phyloP scores from a whole-genome alignment of 306 rosid species.

The Vigna reflexopilosa region DNA sequence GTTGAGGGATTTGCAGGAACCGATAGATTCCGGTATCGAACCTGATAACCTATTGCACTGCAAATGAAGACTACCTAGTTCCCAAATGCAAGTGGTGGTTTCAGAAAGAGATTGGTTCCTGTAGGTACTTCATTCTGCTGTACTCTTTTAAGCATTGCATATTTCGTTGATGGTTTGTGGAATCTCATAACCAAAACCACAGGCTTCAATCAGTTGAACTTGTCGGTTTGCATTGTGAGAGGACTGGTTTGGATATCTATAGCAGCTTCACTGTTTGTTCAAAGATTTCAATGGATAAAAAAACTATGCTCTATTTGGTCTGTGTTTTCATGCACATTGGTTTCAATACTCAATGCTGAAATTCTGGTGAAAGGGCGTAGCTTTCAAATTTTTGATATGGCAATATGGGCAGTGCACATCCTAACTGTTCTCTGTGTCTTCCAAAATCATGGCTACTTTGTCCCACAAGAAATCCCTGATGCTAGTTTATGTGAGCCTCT shows the following conservation, averaged over 20 bases:
- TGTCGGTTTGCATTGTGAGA: not conserved
- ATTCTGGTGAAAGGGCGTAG: not conserved
- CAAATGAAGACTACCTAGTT: slow-evolving; percentile 59
- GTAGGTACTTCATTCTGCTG: not conserved
- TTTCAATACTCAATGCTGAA: not conserved
- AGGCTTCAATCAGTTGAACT: not conserved
- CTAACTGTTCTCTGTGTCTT: not conserved
- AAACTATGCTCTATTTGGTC: not conserved
- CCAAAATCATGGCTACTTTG: slow-evolving; percentile 9
- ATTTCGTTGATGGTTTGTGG: not conserved
- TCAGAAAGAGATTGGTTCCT: not conserved
- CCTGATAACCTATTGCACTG: slow-evolving; percentile 66
- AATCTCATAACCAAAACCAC: not conserved
- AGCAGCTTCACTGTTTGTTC: not conserved
- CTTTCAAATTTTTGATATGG: not conserved
- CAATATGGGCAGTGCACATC: not conserved
- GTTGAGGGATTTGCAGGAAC: slow-evolving; percentile 58
- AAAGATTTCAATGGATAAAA: not conserved
- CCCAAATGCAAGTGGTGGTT: not conserved
- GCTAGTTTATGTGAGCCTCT: slow-evolving; percentile 9
- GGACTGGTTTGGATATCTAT: slow-evolving; percentile 3
- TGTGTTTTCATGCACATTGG: not conserved
- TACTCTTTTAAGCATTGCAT: not conserved
- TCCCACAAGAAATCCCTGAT: slow-evolving; percentile 18
- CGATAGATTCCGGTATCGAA: slow-evolving; percentile 67